These are phyloP conservation scores for Cephalotrichum gorgonifer DNA, from an alignment of 2,329 filamentous ascomycete genomes.

Conservation along the genomic window DNA sequence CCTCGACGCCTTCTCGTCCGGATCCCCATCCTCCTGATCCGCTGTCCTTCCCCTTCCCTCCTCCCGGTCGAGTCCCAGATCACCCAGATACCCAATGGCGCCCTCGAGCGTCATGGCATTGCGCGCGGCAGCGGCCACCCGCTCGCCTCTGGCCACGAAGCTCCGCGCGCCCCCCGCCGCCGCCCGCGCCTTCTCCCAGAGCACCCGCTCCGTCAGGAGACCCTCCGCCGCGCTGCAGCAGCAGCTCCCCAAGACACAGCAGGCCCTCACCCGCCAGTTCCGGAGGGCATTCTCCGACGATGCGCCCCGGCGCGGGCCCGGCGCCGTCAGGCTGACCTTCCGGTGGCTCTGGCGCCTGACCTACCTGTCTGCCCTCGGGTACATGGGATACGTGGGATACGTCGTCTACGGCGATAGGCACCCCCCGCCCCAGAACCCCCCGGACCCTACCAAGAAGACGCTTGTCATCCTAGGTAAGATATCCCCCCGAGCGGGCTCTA, in stretches of 20 bases:
- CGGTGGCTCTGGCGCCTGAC: conserved; percentile 76
- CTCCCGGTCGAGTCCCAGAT: background rate
- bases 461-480: conserved; percentile 78
- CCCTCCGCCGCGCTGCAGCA: conserved; percentile 11
- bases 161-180: background rate
- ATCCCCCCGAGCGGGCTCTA: background rate
- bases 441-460: conserved; percentile 90
- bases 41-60: background rate
- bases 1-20: background rate
- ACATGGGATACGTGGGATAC: conserved; percentile 64
- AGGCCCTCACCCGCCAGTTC: conserved; percentile 12
- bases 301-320: conserved; percentile 34
- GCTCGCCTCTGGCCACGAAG: background rate
- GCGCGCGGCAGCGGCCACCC: background rate
- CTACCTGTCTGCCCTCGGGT: conserved; percentile 62
- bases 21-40: background rate
- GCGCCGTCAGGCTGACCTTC: conserved; percentile 58
- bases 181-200: conserved; percentile 6
- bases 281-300: conserved; percentile 35
- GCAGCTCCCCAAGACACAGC: conserved; percentile 12
- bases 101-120: conserved; percentile 2
- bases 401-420: conserved; percentile 74
- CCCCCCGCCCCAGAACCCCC: conserved; percentile 66
- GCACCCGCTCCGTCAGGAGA: conserved; percentile 12
- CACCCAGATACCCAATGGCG: conserved; percentile 1